phyloP scores from a whole-genome alignment of 1,284 basidiomycete species.

The Boletus sp. region DNA sequence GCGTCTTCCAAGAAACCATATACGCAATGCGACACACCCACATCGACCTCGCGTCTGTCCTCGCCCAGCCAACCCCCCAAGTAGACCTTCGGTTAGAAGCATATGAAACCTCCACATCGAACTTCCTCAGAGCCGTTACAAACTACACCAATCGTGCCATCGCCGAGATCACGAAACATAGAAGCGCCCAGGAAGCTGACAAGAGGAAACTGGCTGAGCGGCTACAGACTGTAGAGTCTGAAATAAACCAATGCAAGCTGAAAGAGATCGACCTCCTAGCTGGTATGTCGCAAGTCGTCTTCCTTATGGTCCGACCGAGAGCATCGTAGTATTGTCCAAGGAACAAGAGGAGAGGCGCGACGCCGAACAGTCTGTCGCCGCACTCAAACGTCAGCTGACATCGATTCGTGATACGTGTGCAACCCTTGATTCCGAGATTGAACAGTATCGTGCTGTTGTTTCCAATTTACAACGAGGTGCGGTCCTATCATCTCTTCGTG shows the following conservation, averaged over 20 bases:
- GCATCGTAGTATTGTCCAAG: conserved; percentile 51
- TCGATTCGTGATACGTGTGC: conserved; percentile 55
- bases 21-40: conserved; percentile 50
- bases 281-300: conserved; percentile 39
- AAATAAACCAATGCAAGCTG: conserved; percentile 67
- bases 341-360: conserved; percentile 71
- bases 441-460: conserved; percentile 57
- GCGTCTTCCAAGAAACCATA: conserved; percentile 1
- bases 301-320: not conserved
- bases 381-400: conserved; percentile 59
- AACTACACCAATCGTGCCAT: conserved; percentile 65
- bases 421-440: conserved; percentile 62
- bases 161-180: conserved; percentile 56
- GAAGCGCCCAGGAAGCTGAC: conserved; percentile 52
- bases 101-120: conserved; percentile 61
- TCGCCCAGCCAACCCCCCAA: conserved; percentile 52
- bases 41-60: conserved; percentile 56
- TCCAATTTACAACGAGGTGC: conserved; percentile 60
- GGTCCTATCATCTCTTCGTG: conserved; percentile 4
- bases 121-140: conserved; percentile 65
- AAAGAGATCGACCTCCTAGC: conserved; percentile 69
- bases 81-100: conserved; percentile 62
- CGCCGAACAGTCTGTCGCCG: conserved; percentile 56
- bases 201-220: conserved; percentile 58
- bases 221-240: conserved; percentile 52